Evolutionary conservation across 805 yeast species (phyloP), one percentile per base, ranked within the genome.

Genomic region (Starmerella etchellsii): DNA sequence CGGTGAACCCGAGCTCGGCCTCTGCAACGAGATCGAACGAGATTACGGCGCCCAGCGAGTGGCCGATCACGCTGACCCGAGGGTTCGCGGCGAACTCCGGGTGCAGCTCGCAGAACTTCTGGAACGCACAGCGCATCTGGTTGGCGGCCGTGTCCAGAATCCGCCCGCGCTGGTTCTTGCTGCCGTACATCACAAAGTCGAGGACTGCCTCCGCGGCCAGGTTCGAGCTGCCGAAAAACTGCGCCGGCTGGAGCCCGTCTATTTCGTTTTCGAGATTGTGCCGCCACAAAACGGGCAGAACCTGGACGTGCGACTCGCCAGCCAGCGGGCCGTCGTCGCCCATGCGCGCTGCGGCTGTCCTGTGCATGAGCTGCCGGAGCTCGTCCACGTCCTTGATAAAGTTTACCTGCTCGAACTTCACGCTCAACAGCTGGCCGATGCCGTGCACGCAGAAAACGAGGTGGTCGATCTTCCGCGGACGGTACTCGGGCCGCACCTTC

Each of bases 371-470:
- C 1, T 22, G 22, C n/a, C 66, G 44, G 47, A 87, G 58, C 25
- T 70, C 67, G 52, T 80, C 81, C 26, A 84, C 73, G 28, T 85
- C 85, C 55, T 85, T 94, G 8, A 84, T 76, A 63, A 88, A 91
- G 59, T 83, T 83, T 21, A 88, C 78, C 38, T 79, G 76, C 51
- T 85, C 87, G 54, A 79, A 76, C 53, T 73, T 73, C 34, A 75
- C 67, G 1, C 95, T 93, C 38, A 91, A 63, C 15, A 77, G 73
- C 60, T 88, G 98, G 2, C 97, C 98, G 45, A 88, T 82, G 0
- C 98, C 98, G 62, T 88, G 98, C 23, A 88, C 73, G 55, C 95
- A 84, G n/a, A 88, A 64, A 1, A 87, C 73, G 47, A 88, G 62
- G 54, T 77, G 83, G 27, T 76, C 34, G 22, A 53, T 40, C 8